Percentiles rank a stretch among this genome's conserved stretches.
Evolutionary conservation across 371 early-diverging fungal species (phyloP).

Genomic region (Mucor piriformis): DNA sequence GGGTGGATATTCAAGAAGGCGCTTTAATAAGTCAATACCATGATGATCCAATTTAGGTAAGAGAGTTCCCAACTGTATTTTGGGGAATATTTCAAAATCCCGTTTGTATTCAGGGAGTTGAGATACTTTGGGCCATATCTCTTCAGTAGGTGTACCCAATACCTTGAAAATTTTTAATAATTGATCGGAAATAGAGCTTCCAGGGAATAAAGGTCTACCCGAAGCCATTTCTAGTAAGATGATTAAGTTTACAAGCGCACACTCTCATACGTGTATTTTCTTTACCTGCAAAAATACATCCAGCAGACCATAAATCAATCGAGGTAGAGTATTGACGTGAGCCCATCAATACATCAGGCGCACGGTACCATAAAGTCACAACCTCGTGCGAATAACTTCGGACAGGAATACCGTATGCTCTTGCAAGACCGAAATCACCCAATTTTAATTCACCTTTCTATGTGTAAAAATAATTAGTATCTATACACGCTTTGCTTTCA

Average conservation of each 20-base stretch:
- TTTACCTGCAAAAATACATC: slow-evolving; percentile 93
- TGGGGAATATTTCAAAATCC: slow-evolving; percentile 76
- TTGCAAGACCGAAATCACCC: slow-evolving; percentile 97
- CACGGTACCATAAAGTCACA: slow-evolving; percentile 94
- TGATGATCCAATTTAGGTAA: slow-evolving; percentile 81
- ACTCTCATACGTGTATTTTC: no score
- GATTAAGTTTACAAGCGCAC: no score
- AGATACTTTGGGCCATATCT: slow-evolving; percentile 90
- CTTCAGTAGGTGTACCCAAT: slow-evolving; percentile 89
- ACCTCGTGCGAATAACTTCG: slow-evolving; percentile 97
- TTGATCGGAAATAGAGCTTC: slow-evolving; percentile 89
- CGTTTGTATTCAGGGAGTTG: slow-evolving; percentile 90
- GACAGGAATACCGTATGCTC: slow-evolving; percentile 97
- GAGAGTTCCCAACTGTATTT: slow-evolving; percentile 66
- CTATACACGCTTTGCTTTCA: no score
- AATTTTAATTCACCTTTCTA: slow-evolving; percentile 90
- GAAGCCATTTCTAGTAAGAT: slow-evolving; percentile 72
- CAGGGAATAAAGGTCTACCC: slow-evolving; percentile 96
- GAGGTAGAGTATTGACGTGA: slow-evolving; percentile 96
- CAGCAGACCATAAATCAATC: slow-evolving; percentile 99
- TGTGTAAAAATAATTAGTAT: slow-evolving; percentile 25
- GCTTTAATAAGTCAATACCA: slow-evolving; percentile 82
- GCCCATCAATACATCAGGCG: slow-evolving; percentile 99
- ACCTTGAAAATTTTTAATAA: slow-evolving; percentile 87
- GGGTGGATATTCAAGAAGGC: slow-evolving; percentile 74